Evolutionary conservation across 345 rosid genomes (phyloP).

Genomic region (Pseudoturritis turrita): DNA sequence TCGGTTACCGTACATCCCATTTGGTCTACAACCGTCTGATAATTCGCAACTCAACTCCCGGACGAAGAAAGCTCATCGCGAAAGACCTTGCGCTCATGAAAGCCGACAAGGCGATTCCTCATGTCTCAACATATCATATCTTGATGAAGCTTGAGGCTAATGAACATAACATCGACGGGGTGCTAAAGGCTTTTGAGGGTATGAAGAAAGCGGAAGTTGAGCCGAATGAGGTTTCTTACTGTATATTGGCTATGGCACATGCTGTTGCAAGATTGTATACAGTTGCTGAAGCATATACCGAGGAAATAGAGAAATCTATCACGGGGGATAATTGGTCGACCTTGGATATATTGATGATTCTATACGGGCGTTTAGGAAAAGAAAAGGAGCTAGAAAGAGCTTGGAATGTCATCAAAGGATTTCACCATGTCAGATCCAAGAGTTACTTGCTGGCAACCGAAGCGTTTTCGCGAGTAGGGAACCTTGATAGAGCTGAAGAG

Average conservation of each 20-base stretch:
- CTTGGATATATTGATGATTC: slow-evolving; percentile 67
- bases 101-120: slow-evolving; percentile 77
- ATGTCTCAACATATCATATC: slow-evolving; percentile 82
- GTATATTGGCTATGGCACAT: slow-evolving; percentile 85
- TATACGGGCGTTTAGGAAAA: slow-evolving; percentile 69
- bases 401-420: slow-evolving; percentile 54
- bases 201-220: slow-evolving; percentile 63
- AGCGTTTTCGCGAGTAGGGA: slow-evolving; percentile 66
- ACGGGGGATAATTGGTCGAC: slow-evolving; percentile 86
- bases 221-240: slow-evolving; percentile 76
- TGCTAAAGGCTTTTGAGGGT: slow-evolving; percentile 51
- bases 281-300: slow-evolving; percentile 70
- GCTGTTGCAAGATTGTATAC: slow-evolving; percentile 79
- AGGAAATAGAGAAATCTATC: slow-evolving; percentile 64
- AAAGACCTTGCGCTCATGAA: slow-evolving; percentile 77
- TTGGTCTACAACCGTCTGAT: slow-evolving; percentile 81
- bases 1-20: slow-evolving; percentile 62
- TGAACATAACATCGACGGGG: slow-evolving; percentile 67
- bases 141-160: slow-evolving; percentile 90
- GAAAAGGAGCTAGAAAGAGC: slow-evolving; percentile 55
- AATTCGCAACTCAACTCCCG: slow-evolving; percentile 65
- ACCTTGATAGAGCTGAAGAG: slow-evolving; percentile 61
- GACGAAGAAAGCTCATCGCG: slow-evolving; percentile 58
- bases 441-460: slow-evolving; percentile 69
- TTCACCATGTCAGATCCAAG: slow-evolving; percentile 55